phyloP scores from a whole-genome alignment of 345 rosid species.

The Cardiospermum halicacabum region DNA sequence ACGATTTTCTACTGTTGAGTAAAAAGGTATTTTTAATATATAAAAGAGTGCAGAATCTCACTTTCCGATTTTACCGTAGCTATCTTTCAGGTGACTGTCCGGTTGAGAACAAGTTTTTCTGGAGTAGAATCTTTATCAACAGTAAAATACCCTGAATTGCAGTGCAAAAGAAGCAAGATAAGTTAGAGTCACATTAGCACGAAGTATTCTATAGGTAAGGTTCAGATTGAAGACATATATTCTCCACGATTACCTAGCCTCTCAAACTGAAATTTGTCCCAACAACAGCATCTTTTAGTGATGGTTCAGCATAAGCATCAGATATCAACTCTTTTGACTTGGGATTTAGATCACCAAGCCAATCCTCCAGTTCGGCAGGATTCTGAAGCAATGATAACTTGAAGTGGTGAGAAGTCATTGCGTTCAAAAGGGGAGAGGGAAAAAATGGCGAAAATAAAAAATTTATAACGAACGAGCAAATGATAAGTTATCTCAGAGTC shows the following conservation, averaged over 20 bases:
- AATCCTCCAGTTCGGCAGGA: constrained; percentile 77
- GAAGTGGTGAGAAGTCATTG: background rate
- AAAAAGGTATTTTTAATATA: background rate
- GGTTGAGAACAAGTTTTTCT: constrained; percentile 73
- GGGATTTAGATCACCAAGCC: constrained; percentile 76
- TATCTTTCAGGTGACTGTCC: constrained; percentile 76
- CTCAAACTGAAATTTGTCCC: constrained; percentile 88
- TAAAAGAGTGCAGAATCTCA: constrained; percentile 18
- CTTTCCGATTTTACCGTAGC: constrained; percentile 48
- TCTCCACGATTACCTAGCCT: constrained; percentile 60
- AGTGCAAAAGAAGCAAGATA: background rate
- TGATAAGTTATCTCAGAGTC: constrained; percentile 59
- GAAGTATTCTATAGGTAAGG: background rate
- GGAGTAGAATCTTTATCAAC: constrained; percentile 75
- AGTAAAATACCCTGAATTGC: constrained; percentile 62
- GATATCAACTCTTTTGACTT: constrained; percentile 60
- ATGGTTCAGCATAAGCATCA: constrained; percentile 57
- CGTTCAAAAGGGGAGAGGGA: background rate
- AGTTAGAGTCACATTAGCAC: background rate
- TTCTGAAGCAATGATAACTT: constrained; percentile 42
- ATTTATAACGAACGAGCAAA: constrained; percentile 1
- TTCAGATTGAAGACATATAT: background rate
- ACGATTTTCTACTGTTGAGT: background rate
- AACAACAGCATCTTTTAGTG: constrained; percentile 49
- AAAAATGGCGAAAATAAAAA: background rate